phyloP scores from a whole-genome alignment of 768 basidiomycete genomes.

The Obba rivulosa region DNA sequence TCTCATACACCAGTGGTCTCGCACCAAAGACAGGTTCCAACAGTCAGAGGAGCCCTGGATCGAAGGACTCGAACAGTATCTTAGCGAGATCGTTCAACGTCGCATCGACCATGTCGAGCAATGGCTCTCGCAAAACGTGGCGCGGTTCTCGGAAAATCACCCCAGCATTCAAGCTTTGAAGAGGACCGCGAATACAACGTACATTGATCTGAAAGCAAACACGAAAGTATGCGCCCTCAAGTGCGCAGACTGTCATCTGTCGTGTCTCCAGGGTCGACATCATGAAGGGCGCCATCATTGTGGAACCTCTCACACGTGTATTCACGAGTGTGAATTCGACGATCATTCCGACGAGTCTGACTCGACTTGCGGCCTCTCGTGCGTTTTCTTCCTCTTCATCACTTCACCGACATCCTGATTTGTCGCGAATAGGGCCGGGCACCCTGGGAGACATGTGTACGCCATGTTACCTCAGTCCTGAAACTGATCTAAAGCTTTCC shows the following conservation, averaged over 20 bases:
- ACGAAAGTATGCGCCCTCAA: conserved; percentile 45
- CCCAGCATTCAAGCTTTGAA: conserved; percentile 41
- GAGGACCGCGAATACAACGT: conserved; percentile 35
- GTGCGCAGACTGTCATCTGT: conserved; percentile 43
- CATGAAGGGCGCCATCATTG: conserved; percentile 49
- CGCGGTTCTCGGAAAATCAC: conserved; percentile 39
- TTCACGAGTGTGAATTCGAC: conserved; percentile 38
- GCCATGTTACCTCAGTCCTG: conserved; percentile 6
- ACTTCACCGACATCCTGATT: not conserved
- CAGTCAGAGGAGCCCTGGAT: conserved; percentile 39
- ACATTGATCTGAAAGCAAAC: conserved; percentile 40
- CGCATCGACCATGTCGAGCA: conserved; percentile 42
- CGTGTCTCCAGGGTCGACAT: conserved; percentile 39
- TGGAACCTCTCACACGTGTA: conserved; percentile 43
- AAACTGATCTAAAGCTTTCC: not conserved
- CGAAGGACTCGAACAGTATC: conserved; percentile 29
- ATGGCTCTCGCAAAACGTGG: conserved; percentile 48
- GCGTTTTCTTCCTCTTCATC: conserved; percentile 14
- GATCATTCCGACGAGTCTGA: conserved; percentile 24
- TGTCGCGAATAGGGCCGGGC: conserved; percentile 44
- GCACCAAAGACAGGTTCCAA: conserved; percentile 27
- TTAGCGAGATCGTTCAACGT: conserved; percentile 34
- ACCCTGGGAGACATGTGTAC: conserved; percentile 51
- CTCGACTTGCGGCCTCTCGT: conserved; percentile 41
- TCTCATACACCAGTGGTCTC: conserved; percentile 26